phyloP scores from a whole-genome alignment of 305 asterid genomes.

The Fraxinus nigra region DNA sequence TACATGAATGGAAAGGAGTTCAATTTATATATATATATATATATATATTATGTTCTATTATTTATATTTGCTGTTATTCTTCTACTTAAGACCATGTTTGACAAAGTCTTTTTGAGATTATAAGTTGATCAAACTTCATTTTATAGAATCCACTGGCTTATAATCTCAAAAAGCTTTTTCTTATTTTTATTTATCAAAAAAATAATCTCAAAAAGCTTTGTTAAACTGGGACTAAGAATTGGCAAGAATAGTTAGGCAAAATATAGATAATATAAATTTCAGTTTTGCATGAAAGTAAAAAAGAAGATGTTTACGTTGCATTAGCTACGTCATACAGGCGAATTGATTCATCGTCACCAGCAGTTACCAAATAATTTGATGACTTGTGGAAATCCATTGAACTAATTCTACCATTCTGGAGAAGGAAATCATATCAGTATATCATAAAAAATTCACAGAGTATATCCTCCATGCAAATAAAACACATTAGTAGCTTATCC shows the following conservation, averaged over 20 bases:
- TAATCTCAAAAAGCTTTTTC: not conserved
- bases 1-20: not conserved
- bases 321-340: conserved; percentile 85
- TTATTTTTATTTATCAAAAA: no score
- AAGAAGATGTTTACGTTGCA: conserved; percentile 64
- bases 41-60: not conserved
- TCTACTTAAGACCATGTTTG: not conserved
- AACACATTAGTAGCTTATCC: not conserved
- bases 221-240: not conserved
- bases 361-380: conserved; percentile 81
- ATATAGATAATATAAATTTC: not conserved
- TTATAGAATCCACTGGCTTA: not conserved
- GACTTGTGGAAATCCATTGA: conserved; percentile 97
- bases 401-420: conserved; percentile 94
- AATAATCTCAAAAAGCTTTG: not conserved
- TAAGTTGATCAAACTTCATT: not conserved
- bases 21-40: not conserved
- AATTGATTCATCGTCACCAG: conserved; percentile 95
- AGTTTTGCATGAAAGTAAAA: conserved; percentile 2
- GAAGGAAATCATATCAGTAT: conserved; percentile 20
- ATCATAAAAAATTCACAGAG: not conserved
- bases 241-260: not conserved
- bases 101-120: not conserved
- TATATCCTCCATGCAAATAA: not conserved
- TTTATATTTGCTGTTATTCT: not conserved